Conservation (phyloP, 2,329 filamentous ascomycete species). For the Rutstroemia sp. region DNA sequence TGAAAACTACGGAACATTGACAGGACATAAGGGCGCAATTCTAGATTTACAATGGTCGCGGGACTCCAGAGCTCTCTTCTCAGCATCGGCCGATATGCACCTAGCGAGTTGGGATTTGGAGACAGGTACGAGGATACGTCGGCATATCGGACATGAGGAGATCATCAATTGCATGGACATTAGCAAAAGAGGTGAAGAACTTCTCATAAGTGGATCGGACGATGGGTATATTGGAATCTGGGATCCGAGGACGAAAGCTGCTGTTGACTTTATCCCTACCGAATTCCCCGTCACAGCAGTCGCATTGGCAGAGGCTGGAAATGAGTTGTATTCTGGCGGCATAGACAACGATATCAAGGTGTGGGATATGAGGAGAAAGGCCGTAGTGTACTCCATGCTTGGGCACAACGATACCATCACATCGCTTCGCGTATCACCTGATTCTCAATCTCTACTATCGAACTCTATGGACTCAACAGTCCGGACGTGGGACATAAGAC, state of each 20-base stretch:
- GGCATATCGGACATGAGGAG: conserved; percentile 89
- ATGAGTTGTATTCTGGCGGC: conserved; percentile 88
- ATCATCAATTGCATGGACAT: conserved; percentile 90
- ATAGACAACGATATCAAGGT: conserved; percentile 98
- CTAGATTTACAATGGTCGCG: conserved; percentile 95
- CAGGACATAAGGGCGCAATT: conserved; percentile 83
- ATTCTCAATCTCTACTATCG: conserved; percentile 82
- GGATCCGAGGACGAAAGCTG: conserved; percentile 88
- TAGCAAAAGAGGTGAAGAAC: conserved; percentile 81
- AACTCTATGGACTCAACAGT: conserved; percentile 93
- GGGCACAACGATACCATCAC: conserved; percentile 92
- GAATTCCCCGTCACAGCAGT: conserved; percentile 90
- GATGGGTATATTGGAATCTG: conserved; percentile 92
- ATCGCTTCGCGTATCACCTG: conserved; percentile 83
- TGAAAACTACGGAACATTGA: conserved; percentile 87
- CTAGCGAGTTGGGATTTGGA: conserved; percentile 93
- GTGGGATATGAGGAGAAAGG: conserved; percentile 92
- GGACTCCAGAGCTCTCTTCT: conserved; percentile 84
- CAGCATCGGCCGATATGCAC: conserved; percentile 88
- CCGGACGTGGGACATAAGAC: conserved; percentile 90
- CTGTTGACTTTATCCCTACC: conserved; percentile 80
- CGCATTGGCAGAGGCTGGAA: conserved; percentile 86
- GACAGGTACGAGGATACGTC: conserved; percentile 82
- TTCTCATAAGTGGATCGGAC: conserved; percentile 85
- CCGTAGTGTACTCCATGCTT: conserved; percentile 76